phyloP scores from a whole-genome alignment of 2,329 filamentous ascomycete species.

The Apiospora hydei region DNA sequence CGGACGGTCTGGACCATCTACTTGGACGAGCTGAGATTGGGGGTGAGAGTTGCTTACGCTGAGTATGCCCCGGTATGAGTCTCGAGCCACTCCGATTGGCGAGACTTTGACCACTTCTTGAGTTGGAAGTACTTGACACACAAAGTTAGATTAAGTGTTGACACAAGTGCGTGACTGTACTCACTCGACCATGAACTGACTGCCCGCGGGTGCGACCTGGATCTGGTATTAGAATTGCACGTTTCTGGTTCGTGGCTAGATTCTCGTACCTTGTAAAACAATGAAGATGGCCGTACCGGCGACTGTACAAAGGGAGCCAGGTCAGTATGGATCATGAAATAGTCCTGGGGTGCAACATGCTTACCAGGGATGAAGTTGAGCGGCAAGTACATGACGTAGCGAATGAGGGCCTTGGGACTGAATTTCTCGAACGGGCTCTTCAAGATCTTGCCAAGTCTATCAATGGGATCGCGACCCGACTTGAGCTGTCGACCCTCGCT shows the following conservation, averaged over 20 bases:
- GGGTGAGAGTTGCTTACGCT: slow-evolving; percentile 62
- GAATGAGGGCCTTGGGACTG: slow-evolving; percentile 69
- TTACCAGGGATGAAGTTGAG: slow-evolving; percentile 85
- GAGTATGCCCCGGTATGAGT: slow-evolving; percentile 79
- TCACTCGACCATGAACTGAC: slow-evolving; percentile 61
- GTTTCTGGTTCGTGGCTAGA: not conserved
- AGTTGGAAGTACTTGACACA: slow-evolving; percentile 85
- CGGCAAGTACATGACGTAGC: slow-evolving; percentile 86
- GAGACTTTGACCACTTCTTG: slow-evolving; percentile 76
- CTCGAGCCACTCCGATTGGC: slow-evolving; percentile 73
- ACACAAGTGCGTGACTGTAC: slow-evolving; percentile 35
- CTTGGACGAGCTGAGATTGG: slow-evolving; percentile 22
- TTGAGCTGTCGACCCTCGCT: slow-evolving; percentile 78
- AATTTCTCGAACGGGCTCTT: slow-evolving; percentile 65
- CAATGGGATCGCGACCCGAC: slow-evolving; percentile 62
- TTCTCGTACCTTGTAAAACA: slow-evolving; percentile 68
- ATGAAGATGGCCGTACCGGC: slow-evolving; percentile 86
- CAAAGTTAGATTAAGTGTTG: slow-evolving; percentile 50
- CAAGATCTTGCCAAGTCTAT: slow-evolving; percentile 62
- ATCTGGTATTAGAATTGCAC: slow-evolving; percentile 12
- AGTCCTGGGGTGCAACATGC: slow-evolving; percentile 12
- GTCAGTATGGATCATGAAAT: not conserved
- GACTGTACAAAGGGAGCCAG: slow-evolving; percentile 50
- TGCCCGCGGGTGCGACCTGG: slow-evolving; percentile 56
- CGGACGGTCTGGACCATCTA: slow-evolving; percentile 1